A percentile compares a stretch with the other conserved stretches of the same genome.
These are phyloP conservation scores for Tuber umbilicatum DNA, from an alignment of 495 filamentous ascomycete genomes.

Conservation along the genomic window DNA sequence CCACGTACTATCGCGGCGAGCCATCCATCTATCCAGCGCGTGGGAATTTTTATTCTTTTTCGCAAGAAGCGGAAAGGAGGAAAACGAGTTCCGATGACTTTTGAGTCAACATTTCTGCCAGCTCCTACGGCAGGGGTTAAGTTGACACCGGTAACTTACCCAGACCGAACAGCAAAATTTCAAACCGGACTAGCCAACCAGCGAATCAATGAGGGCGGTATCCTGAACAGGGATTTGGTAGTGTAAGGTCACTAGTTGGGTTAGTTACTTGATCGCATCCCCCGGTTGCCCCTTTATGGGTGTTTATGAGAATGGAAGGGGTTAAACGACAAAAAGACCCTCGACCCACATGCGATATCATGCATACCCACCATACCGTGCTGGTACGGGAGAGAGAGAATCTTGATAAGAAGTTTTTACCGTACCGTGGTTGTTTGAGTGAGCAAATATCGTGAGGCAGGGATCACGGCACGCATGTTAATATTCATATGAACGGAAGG, in stretches of 20 bases:
- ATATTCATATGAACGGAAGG: background rate
- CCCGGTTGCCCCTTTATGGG: background rate
- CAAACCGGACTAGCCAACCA: conserved; percentile 18
- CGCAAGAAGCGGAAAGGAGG: background rate
- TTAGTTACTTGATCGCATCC: background rate
- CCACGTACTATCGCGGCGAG: conserved; percentile 32
- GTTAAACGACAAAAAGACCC: background rate
- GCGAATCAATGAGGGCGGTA: conserved; percentile 29
- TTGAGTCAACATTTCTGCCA: background rate
- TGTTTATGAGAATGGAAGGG: background rate
- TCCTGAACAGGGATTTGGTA: background rate
- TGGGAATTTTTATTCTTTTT: conserved; percentile 5
- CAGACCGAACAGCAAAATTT: conserved; percentile 10
- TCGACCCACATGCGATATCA: background rate
- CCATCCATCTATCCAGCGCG: conserved; percentile 18
- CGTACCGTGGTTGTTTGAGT: background rate
- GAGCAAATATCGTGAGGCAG: background rate
- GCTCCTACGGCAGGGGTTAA: background rate
- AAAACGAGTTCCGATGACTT: background rate
- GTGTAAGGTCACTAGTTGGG: background rate
- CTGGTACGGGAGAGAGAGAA: background rate
- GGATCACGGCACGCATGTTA: background rate
- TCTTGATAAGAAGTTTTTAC: background rate
- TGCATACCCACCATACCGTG: background rate
- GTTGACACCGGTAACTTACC: conserved; percentile 23